phyloP scores from a whole-genome alignment of 2,329 filamentous ascomycete species.

The Cladosporium sp. region DNA sequence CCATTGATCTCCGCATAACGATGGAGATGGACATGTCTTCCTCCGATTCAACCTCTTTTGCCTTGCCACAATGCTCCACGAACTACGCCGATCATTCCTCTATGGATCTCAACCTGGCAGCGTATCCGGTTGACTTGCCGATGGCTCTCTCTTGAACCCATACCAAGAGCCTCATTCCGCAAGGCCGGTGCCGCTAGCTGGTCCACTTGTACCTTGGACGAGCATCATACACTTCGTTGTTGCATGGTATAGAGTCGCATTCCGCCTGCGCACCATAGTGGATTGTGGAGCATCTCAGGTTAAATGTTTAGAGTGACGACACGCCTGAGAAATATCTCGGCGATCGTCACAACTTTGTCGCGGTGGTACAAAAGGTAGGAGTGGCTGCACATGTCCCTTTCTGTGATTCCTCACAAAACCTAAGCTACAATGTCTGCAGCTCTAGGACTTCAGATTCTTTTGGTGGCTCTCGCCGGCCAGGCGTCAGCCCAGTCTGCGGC shows the following conservation, averaged over 20 bases:
- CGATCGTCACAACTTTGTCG: neutral
- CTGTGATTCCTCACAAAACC: neutral
- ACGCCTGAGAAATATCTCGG: slow-evolving; percentile 4
- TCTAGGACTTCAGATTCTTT: slow-evolving; percentile 12
- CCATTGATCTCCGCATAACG: slow-evolving; percentile 5
- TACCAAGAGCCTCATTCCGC: neutral
- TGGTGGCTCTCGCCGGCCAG: slow-evolving; percentile 16
- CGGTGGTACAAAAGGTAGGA: slow-evolving; percentile 11
- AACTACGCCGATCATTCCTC: slow-evolving; percentile 6
- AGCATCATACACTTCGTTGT: slow-evolving; percentile 8
- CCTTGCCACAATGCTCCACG: slow-evolving; percentile 5
- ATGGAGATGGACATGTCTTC: neutral
- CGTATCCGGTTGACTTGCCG: slow-evolving; percentile 6
- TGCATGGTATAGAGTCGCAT: neutral
- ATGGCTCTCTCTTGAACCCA: neutral
- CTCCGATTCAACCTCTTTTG: slow-evolving; percentile 1
- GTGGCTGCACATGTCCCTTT: neutral
- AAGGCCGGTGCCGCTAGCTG: slow-evolving; percentile 6
- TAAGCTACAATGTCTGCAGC: slow-evolving; percentile 16
- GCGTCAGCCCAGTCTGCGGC: slow-evolving; percentile 9
- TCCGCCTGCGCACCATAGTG: neutral
- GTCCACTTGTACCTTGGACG: slow-evolving; percentile 8
- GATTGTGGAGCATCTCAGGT: slow-evolving; percentile 9
- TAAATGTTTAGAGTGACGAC: slow-evolving; percentile 14
- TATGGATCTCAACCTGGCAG: slow-evolving; percentile 1